Evolutionary conservation across 768 basidiomycete genomes (phyloP).

Genomic region (Phanerochaete sordida): DNA sequence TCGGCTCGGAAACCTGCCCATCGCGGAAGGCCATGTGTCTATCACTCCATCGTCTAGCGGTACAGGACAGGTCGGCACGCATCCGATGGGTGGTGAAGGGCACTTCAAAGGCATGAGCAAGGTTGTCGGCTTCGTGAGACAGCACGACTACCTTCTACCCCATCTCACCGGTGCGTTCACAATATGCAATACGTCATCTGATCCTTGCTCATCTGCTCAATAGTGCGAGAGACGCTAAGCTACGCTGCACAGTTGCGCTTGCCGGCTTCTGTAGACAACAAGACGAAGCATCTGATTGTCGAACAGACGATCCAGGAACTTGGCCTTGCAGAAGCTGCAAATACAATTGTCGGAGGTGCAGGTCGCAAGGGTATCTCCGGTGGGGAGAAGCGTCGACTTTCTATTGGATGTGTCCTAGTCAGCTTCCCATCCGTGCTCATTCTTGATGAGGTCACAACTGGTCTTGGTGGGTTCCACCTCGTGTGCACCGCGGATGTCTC

Average conservation of each 20-base stretch:
- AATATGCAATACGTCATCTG: neutral
- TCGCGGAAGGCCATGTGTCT: slow-evolving; percentile 3
- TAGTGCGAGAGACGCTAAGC: slow-evolving; percentile 8
- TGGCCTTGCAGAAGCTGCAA: slow-evolving; percentile 38
- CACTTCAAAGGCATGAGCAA: slow-evolving; percentile 10
- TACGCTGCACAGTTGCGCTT: slow-evolving; percentile 9
- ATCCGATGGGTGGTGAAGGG: slow-evolving; percentile 5
- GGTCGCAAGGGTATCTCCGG: slow-evolving; percentile 44
- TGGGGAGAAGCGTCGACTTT: slow-evolving; percentile 36
- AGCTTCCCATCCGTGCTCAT: slow-evolving; percentile 41
- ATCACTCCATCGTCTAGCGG: neutral
- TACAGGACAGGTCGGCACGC: neutral
- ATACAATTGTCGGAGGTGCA: slow-evolving; percentile 42
- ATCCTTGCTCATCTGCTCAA: neutral
- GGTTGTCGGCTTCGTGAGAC: slow-evolving; percentile 36
- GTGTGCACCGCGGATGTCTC: neutral
- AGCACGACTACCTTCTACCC: slow-evolving; percentile 36
- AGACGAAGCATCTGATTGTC: slow-evolving; percentile 2
- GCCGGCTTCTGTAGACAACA: neutral
- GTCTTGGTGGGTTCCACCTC: neutral
- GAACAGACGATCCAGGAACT: slow-evolving; percentile 27
- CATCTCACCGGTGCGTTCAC: slow-evolving; percentile 22
- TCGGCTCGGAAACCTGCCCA: slow-evolving; percentile 4
- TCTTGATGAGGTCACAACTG: slow-evolving; percentile 36
- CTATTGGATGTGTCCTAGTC: slow-evolving; percentile 43